Percentiles rank a stretch among this genome's conserved stretches.
Evolutionary conservation across 305 asterid species (phyloP).

Genomic region (Plantago lanceolata): DNA sequence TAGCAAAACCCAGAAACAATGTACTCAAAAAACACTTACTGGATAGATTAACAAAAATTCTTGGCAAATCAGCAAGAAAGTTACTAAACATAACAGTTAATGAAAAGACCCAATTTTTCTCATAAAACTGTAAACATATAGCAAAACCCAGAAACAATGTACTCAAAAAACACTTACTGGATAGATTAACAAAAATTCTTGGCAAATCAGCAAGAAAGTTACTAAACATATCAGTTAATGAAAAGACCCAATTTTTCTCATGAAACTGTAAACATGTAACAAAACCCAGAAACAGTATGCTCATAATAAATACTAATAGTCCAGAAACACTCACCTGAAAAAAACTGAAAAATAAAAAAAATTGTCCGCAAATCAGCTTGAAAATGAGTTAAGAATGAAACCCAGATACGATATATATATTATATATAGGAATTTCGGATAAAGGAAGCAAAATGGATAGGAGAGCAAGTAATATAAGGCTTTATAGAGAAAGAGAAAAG

Average conservation of each 20-base stretch:
- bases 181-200: not conserved
- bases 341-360: not conserved
- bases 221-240: not conserved
- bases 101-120: too few relatives aligned
- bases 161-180: not conserved
- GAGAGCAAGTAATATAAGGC: not conserved
- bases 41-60: too few relatives aligned
- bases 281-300: not conserved
- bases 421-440: not conserved
- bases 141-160: not conserved
- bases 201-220: not conserved
- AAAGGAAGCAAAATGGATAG: slow-evolving; percentile 11
- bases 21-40: too few relatives aligned
- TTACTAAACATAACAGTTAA: too few relatives aligned
- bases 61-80: too few relatives aligned
- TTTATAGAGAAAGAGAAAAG: slow-evolving; percentile 1
- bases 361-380: not conserved
- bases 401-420: not conserved
- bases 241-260: too few relatives aligned
- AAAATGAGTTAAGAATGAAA: not conserved
- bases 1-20: too few relatives aligned
- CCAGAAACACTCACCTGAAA: not conserved
- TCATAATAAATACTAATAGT: not conserved
- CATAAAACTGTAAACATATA: not conserved
- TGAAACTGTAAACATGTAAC: not conserved